Percentiles rank a stretch among this genome's conserved stretches.
phyloP scores from a whole-genome alignment of 1,284 basidiomycete species.

The Vanrija sp. region DNA sequence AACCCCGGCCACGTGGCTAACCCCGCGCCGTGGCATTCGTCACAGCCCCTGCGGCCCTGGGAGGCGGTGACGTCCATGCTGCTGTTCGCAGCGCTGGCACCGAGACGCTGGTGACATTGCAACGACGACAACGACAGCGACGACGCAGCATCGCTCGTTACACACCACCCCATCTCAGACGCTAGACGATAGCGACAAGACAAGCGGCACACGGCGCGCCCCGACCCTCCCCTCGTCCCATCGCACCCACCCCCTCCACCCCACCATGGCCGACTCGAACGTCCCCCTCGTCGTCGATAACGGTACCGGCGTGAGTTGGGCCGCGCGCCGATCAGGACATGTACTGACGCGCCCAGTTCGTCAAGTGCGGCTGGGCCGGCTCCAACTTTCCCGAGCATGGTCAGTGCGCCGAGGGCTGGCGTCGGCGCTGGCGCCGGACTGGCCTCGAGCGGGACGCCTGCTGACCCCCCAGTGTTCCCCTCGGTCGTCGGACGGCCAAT shows the following conservation, averaged over 20 bases:
- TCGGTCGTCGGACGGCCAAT: constrained; percentile 96
- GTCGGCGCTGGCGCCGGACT: not conserved
- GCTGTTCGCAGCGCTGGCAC: not conserved
- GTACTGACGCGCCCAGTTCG: constrained; percentile 60
- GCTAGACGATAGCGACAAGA: not conserved
- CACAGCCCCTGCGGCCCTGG: not conserved
- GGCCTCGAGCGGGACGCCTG: not conserved
- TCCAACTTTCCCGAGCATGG: constrained; percentile 98
- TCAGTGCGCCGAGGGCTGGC: constrained; percentile 43
- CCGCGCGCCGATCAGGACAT: not conserved
- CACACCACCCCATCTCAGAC: too few species aligned
- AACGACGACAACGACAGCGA: not conserved
- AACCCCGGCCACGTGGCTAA: not conserved
- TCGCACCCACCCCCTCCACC: not conserved
- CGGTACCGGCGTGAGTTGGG: constrained; percentile 81
- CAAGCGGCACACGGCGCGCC: not conserved
- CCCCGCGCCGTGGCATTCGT: not conserved
- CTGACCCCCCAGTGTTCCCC: constrained; percentile 68
- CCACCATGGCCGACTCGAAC: constrained; percentile 25
- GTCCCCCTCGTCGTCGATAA: constrained; percentile 90
- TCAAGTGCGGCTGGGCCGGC: constrained; percentile 97
- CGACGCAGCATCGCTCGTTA: not conserved
- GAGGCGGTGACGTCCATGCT: not conserved
- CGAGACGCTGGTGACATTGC: not conserved
- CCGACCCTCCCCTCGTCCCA: not conserved